These are phyloP conservation scores for Mycena metata DNA, from an alignment of 768 basidiomycete species.

Conservation along the genomic window DNA sequence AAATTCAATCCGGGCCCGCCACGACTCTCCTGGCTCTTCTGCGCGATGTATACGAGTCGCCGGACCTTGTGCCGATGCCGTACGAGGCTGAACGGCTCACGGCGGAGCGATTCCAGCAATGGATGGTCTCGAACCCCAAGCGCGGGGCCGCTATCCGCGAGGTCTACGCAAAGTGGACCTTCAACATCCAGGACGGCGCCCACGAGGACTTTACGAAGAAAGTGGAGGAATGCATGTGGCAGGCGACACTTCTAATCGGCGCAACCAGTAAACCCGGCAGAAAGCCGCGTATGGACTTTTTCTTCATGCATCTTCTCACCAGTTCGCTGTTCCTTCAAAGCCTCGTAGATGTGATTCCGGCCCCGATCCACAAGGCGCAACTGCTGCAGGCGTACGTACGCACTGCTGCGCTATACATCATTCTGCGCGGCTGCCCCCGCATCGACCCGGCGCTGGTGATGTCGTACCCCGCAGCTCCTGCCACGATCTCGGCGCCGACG, in stretches of 20 bases:
- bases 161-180: conserved; percentile 26
- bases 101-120: not conserved
- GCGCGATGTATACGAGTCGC: conserved; percentile 13
- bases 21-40: conserved; percentile 22
- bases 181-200: conserved; percentile 1
- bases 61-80: conserved; percentile 2
- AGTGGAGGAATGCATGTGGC: conserved; percentile 66
- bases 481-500: not conserved
- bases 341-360: conserved; percentile 50
- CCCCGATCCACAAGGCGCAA: conserved; percentile 54
- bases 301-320: conserved; percentile 72
- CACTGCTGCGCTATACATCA: conserved; percentile 49
- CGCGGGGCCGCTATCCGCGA: conserved; percentile 18
- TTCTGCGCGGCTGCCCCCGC: conserved; percentile 65
- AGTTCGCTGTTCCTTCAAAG: conserved; percentile 65
- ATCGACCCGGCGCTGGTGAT: conserved; percentile 64
- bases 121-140: not conserved
- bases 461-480: conserved; percentile 58
- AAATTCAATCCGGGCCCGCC: conserved; percentile 9
- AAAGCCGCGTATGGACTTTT: conserved; percentile 67
- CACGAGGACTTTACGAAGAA: conserved; percentile 53
- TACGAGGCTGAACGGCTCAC: not conserved
- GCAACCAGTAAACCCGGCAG: conserved; percentile 61
- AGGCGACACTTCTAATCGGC: conserved; percentile 61
- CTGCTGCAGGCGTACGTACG: conserved; percentile 62